Percentiles rank a stretch among this genome's conserved stretches.
phyloP scores from a whole-genome alignment of 805 yeast genomes.

The Candida ortonii region DNA sequence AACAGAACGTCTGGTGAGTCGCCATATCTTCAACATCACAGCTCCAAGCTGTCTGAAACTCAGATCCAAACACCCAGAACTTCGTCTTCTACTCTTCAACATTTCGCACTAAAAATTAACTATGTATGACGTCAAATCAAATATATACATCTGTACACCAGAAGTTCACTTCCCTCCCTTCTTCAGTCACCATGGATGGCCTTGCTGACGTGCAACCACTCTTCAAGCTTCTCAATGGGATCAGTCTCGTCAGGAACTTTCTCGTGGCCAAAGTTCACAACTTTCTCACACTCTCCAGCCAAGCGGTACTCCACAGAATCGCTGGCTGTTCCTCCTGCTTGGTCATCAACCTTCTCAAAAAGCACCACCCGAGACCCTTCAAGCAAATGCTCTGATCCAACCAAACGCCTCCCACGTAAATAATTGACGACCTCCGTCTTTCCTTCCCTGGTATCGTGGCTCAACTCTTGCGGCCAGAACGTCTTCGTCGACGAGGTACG shows the following conservation, averaged over 20 bases:
- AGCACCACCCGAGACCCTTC: conserved; percentile 6
- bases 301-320: conserved; percentile 11
- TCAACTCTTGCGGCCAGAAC: conserved; percentile 14
- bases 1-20: too few relatives aligned
- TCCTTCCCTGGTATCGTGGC: conserved; percentile 4
- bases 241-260: conserved; percentile 18
- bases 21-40: too few relatives aligned
- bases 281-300: conserved; percentile 9
- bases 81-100: too few relatives aligned
- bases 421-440: conserved; percentile 12
- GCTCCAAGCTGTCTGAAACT: too few relatives aligned
- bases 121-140: too few relatives aligned
- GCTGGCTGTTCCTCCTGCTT: conserved; percentile 5
- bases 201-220: conserved; percentile 20
- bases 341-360: conserved; percentile 9
- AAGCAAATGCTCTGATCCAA: conserved; percentile 17
- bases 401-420: conserved; percentile 22
- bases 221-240: conserved; percentile 18
- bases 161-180: conserved; percentile 1
- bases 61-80: too few relatives aligned
- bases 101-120: too few relatives aligned
- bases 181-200: conserved; percentile 15
- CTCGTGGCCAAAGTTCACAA: conserved; percentile 25
- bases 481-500: conserved; percentile 4
- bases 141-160: neutral